Evolutionary conservation across 2,329 filamentous ascomycete species (phyloP), one percentile per base, ranked within the genome.

Genomic region (Pseudogymnoascus sp.): DNA sequence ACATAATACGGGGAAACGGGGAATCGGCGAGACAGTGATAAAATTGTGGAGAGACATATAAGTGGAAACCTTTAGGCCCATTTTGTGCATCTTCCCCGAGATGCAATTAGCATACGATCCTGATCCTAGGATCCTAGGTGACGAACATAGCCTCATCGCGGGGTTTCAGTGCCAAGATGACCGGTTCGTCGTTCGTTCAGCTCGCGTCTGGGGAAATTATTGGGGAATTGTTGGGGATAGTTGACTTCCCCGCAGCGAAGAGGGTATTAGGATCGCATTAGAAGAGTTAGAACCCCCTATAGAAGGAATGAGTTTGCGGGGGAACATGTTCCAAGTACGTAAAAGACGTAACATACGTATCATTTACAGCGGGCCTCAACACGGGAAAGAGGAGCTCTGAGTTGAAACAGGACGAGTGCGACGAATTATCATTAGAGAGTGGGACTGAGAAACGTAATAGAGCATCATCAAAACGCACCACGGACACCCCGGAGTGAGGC

Each of bases 1-100:
- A 10, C 14, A 53, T 23, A 11, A 28, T 28, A 56, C 50, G 50
- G 28, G 3, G n/a, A 36, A 56, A 34, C n/a, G 28, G 3, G n/a
- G 21, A 56, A 34, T 10, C 28, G 28, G 50, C 18, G 50, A 56
- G 50, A 18, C 16, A 18, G 25, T 21, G 50, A 56, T 34, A 31
- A 56, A 56, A 56, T 56, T 56, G 50, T 56, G 28, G 28, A 56
- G 28, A 56, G 50, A 56, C 50, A 46, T 42, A n/a, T 25, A 50
- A 28, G 50, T 56, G 50, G 50, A 56, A 56, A 34, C 28, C 8
- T 34, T 56, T 34, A 36, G 28, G 28, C 50, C 50, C 28, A 36
- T 56, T 56, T 4, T 34, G 50, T 56, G 50, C 42, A 21, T 23
- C 11, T 25, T 25, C 46, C 28, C 50, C 50, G 50, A 56, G 50